Conservation (phyloP, 2,329 filamentous ascomycete genomes). For the Endoconidiophora laricicola region DNA sequence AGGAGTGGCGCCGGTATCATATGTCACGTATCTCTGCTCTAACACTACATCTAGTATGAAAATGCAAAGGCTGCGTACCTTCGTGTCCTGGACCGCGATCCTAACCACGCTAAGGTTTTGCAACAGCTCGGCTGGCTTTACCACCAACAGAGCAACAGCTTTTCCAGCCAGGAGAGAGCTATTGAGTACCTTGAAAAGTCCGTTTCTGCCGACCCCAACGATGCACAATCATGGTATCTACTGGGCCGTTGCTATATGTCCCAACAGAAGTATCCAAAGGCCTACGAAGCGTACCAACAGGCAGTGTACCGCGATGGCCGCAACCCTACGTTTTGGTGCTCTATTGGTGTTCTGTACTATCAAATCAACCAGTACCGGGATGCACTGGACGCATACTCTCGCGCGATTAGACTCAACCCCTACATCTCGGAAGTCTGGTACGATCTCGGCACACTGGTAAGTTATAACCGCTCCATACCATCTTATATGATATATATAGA, state of each 20-base stretch:
- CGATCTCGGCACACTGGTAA: constrained; percentile 83
- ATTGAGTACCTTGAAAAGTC: constrained; percentile 97
- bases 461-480: constrained; percentile 22
- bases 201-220: constrained; percentile 78
- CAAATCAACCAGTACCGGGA: constrained; percentile 99
- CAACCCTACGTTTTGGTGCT: constrained; percentile 99
- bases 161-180: constrained; percentile 82
- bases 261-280: constrained; percentile 96
- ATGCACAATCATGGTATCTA: constrained; percentile 97
- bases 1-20: constrained; percentile 17
- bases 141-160: constrained; percentile 86
- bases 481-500: constrained; percentile 18
- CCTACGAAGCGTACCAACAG: constrained; percentile 96
- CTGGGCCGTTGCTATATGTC: constrained; percentile 98
- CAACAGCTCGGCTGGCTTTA: constrained; percentile 97
- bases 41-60: constrained; percentile 51
- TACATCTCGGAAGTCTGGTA: constrained; percentile 99
- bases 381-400: constrained; percentile 90
- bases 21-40: constrained; percentile 17
- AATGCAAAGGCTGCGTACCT: constrained; percentile 83
- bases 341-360: constrained; percentile 95
- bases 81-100: constrained; percentile 83
- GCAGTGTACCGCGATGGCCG: constrained; percentile 94
- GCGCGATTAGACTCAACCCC: constrained; percentile 88
- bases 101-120: constrained; percentile 91